These are phyloP conservation scores for Phoma sp. DNA, from an alignment of 2,329 filamentous ascomycete genomes.

Conservation along the genomic window DNA sequence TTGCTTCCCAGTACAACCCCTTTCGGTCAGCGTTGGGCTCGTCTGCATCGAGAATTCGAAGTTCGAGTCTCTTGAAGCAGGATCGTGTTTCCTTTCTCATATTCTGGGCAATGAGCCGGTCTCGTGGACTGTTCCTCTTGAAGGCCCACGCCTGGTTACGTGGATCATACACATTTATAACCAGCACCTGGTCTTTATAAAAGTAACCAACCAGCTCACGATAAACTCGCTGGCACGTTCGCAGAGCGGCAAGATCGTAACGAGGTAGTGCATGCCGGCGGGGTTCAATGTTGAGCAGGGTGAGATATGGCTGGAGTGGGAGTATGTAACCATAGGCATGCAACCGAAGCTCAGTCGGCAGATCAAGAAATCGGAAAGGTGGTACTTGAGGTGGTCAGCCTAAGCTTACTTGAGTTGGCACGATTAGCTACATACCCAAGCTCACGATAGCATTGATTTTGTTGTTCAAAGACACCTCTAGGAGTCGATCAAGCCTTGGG, in stretches of 20 bases:
- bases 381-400: slow-evolving; percentile 1
- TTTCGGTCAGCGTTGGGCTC: slow-evolving; percentile 10
- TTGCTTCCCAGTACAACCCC: slow-evolving; percentile 10
- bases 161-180: slow-evolving; percentile 12
- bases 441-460: slow-evolving; percentile 12
- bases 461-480: slow-evolving; percentile 4
- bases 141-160: background rate
- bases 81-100: slow-evolving; percentile 7
- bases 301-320: slow-evolving; percentile 13
- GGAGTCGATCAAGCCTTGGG: slow-evolving; percentile 8
- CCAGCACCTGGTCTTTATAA: slow-evolving; percentile 12
- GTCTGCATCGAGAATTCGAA: slow-evolving; percentile 2
- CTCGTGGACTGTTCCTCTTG: slow-evolving; percentile 1
- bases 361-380: slow-evolving; percentile 14
- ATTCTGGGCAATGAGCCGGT: slow-evolving; percentile 5
- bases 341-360: slow-evolving; percentile 11
- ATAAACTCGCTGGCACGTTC: slow-evolving; percentile 7
- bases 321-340: slow-evolving; percentile 10
- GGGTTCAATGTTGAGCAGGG: slow-evolving; percentile 8
- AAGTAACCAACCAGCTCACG: slow-evolving; percentile 12
- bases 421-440: slow-evolving; percentile 1
- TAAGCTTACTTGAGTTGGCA: background rate
- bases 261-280: slow-evolving; percentile 11
- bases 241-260: slow-evolving; percentile 13
- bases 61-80: slow-evolving; percentile 3